Base-by-base conservation (phyloP, 441 rosid species). In the Corymbia citriodora region DNA sequence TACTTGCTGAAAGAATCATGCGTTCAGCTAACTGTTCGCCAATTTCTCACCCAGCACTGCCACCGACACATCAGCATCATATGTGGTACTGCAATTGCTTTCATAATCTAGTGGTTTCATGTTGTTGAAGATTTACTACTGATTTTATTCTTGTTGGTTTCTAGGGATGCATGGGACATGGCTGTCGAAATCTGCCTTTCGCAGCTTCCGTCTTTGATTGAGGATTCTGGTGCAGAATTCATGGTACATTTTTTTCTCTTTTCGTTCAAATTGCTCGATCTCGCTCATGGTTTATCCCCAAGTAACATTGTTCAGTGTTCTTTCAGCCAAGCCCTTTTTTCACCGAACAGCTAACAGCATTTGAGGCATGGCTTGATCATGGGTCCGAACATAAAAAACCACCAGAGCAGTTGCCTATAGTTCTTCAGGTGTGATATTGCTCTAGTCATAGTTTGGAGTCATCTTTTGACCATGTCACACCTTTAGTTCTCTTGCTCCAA, bases 151-250 rank as follows among this genome's bases (percentile, higher is more conserved):
- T 45, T 79, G 31, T 25, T 79, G 31, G 72, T 45, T 12, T 79
- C 85, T 91, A 97, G 99, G 99, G 99, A 97, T 96, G 99, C 99
- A 86, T 98, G 99, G 99, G 99, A 97, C 92, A 97, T 96, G 99
- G 99, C 99, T 93, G 99, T 97, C 92, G 99, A 98, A 95, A 98
- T 97, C 93, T 98, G 99, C 94, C 99, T 98, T 90, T 97, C 97
- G 90, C 99, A 95, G 95, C 99, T 97, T 93, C 98, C 99, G 50
- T 94, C 97, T 85, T 94, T 98, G 93, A 95, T 97, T 90, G 97
- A 94, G 93, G 97, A 97, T 92, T 97, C 98, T 90, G 94, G 93
- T 88, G 95, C 97, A 31, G 98, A 98, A 92, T 97, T 95, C 91
- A 96, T 94, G 97, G 99, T 93, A 48, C 93, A 72, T 91, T 49